Evolutionary conservation across 1,284 basidiomycete genomes (phyloP).

Genomic region (Sanguinoderma infundibulare): DNA sequence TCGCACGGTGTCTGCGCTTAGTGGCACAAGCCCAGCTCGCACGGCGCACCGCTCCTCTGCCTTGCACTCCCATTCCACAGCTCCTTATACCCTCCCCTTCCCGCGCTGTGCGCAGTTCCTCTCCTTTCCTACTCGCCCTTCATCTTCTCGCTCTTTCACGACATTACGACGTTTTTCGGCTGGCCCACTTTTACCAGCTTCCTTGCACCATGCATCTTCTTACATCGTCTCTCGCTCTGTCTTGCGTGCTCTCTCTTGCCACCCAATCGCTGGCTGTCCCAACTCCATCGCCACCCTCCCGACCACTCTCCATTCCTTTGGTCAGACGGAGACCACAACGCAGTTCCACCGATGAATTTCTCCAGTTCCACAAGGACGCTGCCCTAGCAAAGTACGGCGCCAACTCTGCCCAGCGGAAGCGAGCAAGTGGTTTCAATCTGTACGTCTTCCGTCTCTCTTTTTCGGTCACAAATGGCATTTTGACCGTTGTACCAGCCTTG

Average conservation of each 20-base stretch:
- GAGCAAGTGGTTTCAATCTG: conserved; percentile 35
- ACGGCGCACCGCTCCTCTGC: neutral
- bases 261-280: conserved; percentile 28
- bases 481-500: conserved; percentile 25
- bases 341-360: conserved; percentile 22
- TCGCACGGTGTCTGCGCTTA: neutral
- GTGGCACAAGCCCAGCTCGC: neutral
- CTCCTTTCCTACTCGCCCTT: conserved; percentile 10
- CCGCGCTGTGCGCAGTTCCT: conserved; percentile 23
- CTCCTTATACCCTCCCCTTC: conserved; percentile 15
- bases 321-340: conserved; percentile 18
- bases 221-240: conserved; percentile 28
- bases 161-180: neutral
- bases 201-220: conserved; percentile 24
- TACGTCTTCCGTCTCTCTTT: conserved; percentile 18
- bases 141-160: conserved; percentile 10
- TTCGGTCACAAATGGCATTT: neutral
- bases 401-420: conserved; percentile 23
- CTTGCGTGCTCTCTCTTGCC: conserved; percentile 26
- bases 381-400: conserved; percentile 34
- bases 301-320: conserved; percentile 27
- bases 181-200: neutral
- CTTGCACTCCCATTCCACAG: neutral
- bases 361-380: conserved; percentile 27
- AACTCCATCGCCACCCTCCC: conserved; percentile 5